A percentile compares a stretch with the other conserved stretches of the same genome.
phyloP scores from a whole-genome alignment of 495 filamentous ascomycete genomes.

The Penicillium pulvis region DNA sequence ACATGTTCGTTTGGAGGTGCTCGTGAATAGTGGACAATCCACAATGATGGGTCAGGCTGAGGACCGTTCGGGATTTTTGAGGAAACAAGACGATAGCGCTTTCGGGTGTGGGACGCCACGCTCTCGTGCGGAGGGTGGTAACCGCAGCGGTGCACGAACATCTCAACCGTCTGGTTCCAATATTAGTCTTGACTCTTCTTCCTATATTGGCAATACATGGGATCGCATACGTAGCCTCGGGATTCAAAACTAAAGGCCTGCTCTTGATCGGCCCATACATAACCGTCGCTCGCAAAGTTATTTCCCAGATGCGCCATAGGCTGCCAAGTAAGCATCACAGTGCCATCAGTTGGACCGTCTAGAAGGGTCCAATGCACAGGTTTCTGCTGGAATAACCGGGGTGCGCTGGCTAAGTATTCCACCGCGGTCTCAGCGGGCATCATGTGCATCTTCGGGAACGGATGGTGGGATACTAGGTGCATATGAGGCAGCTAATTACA shows the following conservation, averaged over 20 bases:
- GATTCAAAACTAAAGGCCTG: conserved; percentile 66
- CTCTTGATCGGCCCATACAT: conserved; percentile 83
- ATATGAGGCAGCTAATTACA: conserved; percentile 73
- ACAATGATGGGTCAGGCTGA: conserved; percentile 75
- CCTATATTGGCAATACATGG: conserved; percentile 6
- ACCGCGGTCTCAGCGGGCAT: conserved; percentile 70
- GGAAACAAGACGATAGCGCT: conserved; percentile 79
- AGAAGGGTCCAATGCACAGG: conserved; percentile 93
- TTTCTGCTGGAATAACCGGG: conserved; percentile 70
- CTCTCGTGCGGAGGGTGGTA: conserved; percentile 69
- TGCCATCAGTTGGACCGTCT: conserved; percentile 76
- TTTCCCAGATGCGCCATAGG: conserved; percentile 64
- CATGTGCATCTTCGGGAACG: conserved; percentile 66
- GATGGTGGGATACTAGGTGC: conserved; percentile 76
- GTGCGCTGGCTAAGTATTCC: conserved; percentile 76
- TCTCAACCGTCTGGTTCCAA: conserved; percentile 65
- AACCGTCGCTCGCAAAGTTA: conserved; percentile 86
- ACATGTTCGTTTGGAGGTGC: conserved; percentile 71
- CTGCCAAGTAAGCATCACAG: conserved; percentile 84
- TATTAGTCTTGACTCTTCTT: neutral
- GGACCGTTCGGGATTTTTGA: conserved; percentile 61
- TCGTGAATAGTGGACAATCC: conserved; percentile 90
- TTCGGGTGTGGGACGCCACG: conserved; percentile 70
- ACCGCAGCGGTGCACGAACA: conserved; percentile 77
- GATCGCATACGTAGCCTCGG: conserved; percentile 70